A percentile compares a stretch with the other conserved stretches of the same genome.
phyloP scores from a whole-genome alignment of 805 yeast species.

The Saccharomycopsis guyanensis region DNA sequence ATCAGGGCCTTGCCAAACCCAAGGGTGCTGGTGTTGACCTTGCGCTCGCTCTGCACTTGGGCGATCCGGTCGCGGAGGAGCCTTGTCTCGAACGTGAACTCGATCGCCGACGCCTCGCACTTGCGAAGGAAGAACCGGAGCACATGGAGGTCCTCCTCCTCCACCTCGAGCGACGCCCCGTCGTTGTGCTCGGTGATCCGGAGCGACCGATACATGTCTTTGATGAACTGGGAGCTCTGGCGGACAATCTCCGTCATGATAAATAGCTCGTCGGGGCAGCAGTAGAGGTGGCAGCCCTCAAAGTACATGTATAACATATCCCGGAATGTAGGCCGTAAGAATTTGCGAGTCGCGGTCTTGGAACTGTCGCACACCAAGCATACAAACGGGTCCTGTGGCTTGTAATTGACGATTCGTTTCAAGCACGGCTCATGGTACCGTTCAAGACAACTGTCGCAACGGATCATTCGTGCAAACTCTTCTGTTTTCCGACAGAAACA shows the following conservation, averaged over 20 bases:
- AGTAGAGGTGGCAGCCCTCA: constrained; percentile 26
- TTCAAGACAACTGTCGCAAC: constrained; percentile 61
- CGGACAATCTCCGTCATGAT: constrained; percentile 22
- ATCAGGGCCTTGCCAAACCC: constrained; percentile 14
- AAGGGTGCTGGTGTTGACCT: constrained; percentile 2
- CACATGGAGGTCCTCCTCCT: constrained; percentile 25
- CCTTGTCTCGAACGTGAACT: constrained; percentile 30
- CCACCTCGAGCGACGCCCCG: constrained; percentile 20
- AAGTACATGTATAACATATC: constrained; percentile 27
- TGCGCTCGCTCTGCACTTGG: not conserved
- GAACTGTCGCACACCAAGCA: constrained; percentile 44
- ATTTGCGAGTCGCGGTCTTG: constrained; percentile 28
- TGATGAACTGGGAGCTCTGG: constrained; percentile 17
- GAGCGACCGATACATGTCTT: constrained; percentile 19
- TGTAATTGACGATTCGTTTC: constrained; percentile 29
- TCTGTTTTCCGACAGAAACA: constrained; percentile 61
- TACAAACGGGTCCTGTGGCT: constrained; percentile 33
- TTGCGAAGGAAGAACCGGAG: constrained; percentile 41
- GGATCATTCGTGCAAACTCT: constrained; percentile 52
- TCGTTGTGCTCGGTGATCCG: constrained; percentile 22
- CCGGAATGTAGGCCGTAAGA: constrained; percentile 29
- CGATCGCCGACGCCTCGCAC: constrained; percentile 36
- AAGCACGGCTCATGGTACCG: constrained; percentile 66
- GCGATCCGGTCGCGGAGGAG: not conserved
- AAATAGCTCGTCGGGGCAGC: constrained; percentile 31